Conservation (phyloP, 148 eudicot species). For the Simmondsia chinensis region DNA sequence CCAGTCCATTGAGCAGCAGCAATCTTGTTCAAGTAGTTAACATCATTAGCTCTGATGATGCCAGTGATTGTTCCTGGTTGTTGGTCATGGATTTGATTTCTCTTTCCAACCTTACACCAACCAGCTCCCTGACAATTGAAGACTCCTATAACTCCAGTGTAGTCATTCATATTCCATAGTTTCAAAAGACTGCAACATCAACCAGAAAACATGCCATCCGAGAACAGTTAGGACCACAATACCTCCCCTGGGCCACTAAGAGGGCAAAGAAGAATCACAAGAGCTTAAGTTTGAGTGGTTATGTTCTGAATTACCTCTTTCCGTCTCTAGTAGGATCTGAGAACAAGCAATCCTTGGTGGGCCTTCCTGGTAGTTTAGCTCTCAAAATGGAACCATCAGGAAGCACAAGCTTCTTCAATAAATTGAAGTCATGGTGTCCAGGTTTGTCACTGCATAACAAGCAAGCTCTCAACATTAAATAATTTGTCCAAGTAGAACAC, state of each 20-base stretch:
- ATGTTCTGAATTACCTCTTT: constrained; percentile 32
- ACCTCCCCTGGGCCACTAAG: not conserved
- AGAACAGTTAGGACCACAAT: not conserved
- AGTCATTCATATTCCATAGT: constrained; percentile 83
- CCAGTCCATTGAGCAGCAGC: constrained; percentile 52
- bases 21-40: constrained; percentile 42
- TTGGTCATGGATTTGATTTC: constrained; percentile 57
- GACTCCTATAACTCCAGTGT: constrained; percentile 68
- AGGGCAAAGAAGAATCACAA: not conserved
- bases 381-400: constrained; percentile 81
- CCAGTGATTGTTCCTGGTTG: constrained; percentile 57
- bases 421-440: constrained; percentile 68
- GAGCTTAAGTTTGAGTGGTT: not conserved
- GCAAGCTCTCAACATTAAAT: not conserved
- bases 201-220: not conserved
- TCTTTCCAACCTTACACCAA: constrained; percentile 83
- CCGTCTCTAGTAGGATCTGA: constrained; percentile 81
- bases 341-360: constrained; percentile 72
- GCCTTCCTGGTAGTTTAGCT: constrained; percentile 87
- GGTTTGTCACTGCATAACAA: constrained; percentile 67
- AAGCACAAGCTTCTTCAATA: constrained; percentile 72
- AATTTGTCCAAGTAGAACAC: too few relatives aligned
- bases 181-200: constrained; percentile 47
- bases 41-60: constrained; percentile 46
- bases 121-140: constrained; percentile 98